A percentile compares a stretch with the other conserved stretches of the same genome.
Conservation (phyloP, 2,329 filamentous ascomycete species). For the Penicillium sp. region DNA sequence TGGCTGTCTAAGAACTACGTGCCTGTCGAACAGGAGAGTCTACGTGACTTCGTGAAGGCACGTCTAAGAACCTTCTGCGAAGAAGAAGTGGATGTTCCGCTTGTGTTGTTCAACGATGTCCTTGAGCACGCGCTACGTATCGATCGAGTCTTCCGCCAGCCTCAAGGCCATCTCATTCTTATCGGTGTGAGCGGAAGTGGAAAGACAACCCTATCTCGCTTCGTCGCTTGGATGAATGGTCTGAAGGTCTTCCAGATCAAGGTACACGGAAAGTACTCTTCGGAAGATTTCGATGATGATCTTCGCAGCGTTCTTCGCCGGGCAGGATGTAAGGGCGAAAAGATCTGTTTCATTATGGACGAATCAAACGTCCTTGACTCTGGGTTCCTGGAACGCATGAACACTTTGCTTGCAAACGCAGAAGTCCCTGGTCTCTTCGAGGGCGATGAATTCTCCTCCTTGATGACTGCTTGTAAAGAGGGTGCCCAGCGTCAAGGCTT, state of each 20-base stretch:
- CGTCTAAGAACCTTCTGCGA: conserved; percentile 98
- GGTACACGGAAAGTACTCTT: conserved; percentile 96
- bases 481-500: conserved; percentile 94
- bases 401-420: conserved; percentile 96
- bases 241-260: conserved; percentile 99
- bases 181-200: conserved; percentile 98
- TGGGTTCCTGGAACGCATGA: conserved; percentile 98
- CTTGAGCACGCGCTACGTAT: conserved; percentile 97
- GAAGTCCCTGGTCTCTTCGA: conserved; percentile 98
- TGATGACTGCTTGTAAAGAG: conserved; percentile 99
- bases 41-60: conserved; percentile 96
- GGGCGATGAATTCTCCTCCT: conserved; percentile 94
- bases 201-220: conserved; percentile 96
- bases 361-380: conserved; percentile 98
- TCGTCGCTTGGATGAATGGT: conserved; percentile 99
- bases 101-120: conserved; percentile 99
- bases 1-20: conserved; percentile 99
- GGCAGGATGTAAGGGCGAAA: conserved; percentile 96
- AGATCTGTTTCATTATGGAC: conserved; percentile 99
- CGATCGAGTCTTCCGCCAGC: conserved; percentile 96
- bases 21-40: conserved; percentile 88
- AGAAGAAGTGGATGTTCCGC: conserved; percentile 96
- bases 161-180: conserved; percentile 94
- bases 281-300: conserved; percentile 98
- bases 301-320: conserved; percentile 87